Percentiles rank a stretch among this genome's conserved stretches.
phyloP scores from a whole-genome alignment of 2,329 filamentous ascomycete species.

The Penicillium verrucosum region DNA sequence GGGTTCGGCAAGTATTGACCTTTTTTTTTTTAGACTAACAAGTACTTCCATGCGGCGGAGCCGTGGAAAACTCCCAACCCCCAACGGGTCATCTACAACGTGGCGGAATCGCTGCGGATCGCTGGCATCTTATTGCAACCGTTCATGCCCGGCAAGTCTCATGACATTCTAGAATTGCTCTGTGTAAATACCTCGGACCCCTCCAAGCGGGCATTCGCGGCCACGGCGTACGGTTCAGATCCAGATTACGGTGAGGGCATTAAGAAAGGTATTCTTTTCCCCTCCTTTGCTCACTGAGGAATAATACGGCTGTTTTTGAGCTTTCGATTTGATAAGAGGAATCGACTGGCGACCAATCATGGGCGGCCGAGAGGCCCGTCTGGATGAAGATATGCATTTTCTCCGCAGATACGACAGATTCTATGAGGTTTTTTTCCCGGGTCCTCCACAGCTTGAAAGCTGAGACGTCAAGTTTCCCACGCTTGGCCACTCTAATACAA shows the following conservation, averaged over 20 bases:
- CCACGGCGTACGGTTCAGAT: constrained; percentile 64
- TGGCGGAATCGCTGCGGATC: constrained; percentile 74
- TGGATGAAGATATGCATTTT: constrained; percentile 20
- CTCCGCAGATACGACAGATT: constrained; percentile 20
- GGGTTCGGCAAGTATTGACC: constrained; percentile 10
- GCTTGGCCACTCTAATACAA: background rate
- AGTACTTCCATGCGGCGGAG: constrained; percentile 59
- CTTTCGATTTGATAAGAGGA: constrained; percentile 31
- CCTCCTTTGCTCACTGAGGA: constrained; percentile 45
- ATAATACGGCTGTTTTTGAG: constrained; percentile 21
- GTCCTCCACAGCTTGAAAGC: constrained; percentile 15
- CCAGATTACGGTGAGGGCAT: constrained; percentile 62
- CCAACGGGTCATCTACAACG: constrained; percentile 64
- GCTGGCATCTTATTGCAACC: constrained; percentile 82
- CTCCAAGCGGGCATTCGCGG: constrained; percentile 60
- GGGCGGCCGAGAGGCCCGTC: constrained; percentile 5
- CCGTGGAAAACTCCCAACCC: constrained; percentile 65
- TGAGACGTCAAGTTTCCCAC: constrained; percentile 24
- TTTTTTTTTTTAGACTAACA: constrained; percentile 55
- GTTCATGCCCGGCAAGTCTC: constrained; percentile 79
- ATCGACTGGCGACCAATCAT: constrained; percentile 22
- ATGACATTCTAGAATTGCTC: constrained; percentile 70
- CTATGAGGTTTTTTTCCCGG: constrained; percentile 20
- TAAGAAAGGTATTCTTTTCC: constrained; percentile 50
- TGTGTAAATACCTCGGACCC: constrained; percentile 56